Base-by-base conservation (phyloP, 2,329 filamentous ascomycete genomes). In the Aspergillus melleus region DNA sequence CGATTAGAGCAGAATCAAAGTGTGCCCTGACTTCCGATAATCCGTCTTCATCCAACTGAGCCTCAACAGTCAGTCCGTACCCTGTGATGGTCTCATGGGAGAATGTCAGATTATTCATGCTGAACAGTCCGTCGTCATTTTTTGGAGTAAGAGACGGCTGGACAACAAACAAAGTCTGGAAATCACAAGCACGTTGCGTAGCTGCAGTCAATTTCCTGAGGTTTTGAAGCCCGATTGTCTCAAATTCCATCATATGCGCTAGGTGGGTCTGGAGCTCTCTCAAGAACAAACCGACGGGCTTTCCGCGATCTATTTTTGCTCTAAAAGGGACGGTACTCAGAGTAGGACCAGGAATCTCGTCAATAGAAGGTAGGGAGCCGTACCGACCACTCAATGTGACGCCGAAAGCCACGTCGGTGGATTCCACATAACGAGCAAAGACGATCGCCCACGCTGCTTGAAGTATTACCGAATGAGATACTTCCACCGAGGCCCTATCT, bases 331-430 rank as follows among this genome's bases (percentile, higher is more conserved):
- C 9, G 16, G 24, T 49, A 14, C 42, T 20, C 16, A 49, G 2
- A 14, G 54, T 55, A 4, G 54, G 54, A 8, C 54, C 54, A 1
- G 12, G 29, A 10, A 55, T 14, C 24, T 32, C 16, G 12, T 49
- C 54, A 26, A 49, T 36, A 6, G n/a, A 9, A 1, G 19, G 20
- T 4, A 49, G 12, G n/a, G 11, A 9, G 2, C 20, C 52, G 5
- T 24, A 29, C 12, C 54, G 54, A 4, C 54, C 54, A n/a, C 12
- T 36, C 16, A 49, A 69, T 0, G 73, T 77, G 49, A 73, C 74
- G 6, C 76, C 78, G 68, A 77, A 80, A 1, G 76, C 56, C 12
- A 78, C 72, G 57, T 79, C 76, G n/a, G 76, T 67, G 10, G 67
- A 71, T 2, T 65, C 69, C 1, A 72, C 72, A 53, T 76, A 75